phyloP scores from a whole-genome alignment of 2,329 filamentous ascomycete species.

The Trichocomaceae sp. region DNA sequence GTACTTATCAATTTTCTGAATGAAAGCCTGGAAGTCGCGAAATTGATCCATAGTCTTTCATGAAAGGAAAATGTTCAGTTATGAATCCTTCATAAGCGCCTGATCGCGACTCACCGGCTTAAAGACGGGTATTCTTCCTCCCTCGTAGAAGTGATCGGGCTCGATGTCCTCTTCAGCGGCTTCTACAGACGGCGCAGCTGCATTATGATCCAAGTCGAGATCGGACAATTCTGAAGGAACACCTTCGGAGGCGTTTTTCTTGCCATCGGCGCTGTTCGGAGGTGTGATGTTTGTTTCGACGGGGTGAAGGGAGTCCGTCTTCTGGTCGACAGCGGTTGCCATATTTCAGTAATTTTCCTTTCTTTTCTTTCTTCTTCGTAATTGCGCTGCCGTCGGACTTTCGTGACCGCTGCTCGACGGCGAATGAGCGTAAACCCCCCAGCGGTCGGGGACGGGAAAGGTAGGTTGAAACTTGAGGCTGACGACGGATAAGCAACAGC shows the following conservation, averaged over 20 bases:
- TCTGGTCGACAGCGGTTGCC: slow-evolving; percentile 29
- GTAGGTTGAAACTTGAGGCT: not conserved
- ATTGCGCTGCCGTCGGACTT: slow-evolving; percentile 33
- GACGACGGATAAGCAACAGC: slow-evolving; percentile 11
- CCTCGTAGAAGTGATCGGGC: slow-evolving; percentile 81
- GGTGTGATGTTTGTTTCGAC: slow-evolving; percentile 32
- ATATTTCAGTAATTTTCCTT: slow-evolving; percentile 23
- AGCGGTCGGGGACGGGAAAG: slow-evolving; percentile 34
- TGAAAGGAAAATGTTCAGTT: slow-evolving; percentile 17
- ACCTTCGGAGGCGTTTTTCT: slow-evolving; percentile 38
- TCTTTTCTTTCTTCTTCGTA: slow-evolving; percentile 4
- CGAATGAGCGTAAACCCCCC: slow-evolving; percentile 26
- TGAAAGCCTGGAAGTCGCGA: slow-evolving; percentile 83
- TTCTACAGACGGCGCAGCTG: slow-evolving; percentile 20
- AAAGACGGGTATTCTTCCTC: slow-evolving; percentile 82
- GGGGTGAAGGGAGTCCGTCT: slow-evolving; percentile 20
- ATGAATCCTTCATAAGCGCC: not conserved
- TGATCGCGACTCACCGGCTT: slow-evolving; percentile 58
- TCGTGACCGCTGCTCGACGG: slow-evolving; percentile 41
- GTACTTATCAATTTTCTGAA: slow-evolving; percentile 83
- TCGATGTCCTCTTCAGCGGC: slow-evolving; percentile 62
- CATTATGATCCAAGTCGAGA: slow-evolving; percentile 32
- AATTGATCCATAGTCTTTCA: slow-evolving; percentile 80
- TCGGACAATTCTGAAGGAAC: slow-evolving; percentile 37
- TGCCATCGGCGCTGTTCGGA: slow-evolving; percentile 39